These are phyloP conservation scores for Auricularia cornea DNA, from an alignment of 768 basidiomycete species.

Conservation along the genomic window DNA sequence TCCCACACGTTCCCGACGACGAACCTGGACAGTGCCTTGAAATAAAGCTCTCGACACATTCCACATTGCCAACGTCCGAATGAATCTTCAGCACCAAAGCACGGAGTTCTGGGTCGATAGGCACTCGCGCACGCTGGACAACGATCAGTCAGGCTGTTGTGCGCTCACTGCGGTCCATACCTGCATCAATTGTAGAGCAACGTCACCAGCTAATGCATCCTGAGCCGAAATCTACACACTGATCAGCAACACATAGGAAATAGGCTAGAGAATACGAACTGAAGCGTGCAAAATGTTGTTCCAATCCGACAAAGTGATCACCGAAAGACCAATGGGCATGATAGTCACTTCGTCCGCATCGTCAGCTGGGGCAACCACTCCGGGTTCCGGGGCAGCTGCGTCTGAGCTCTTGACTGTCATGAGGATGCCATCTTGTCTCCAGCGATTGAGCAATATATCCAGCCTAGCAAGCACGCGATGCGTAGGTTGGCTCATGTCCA, in stretches of 20 bases:
- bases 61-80: constrained; percentile 37
- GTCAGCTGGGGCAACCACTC: constrained; percentile 20
- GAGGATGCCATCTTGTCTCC: neutral
- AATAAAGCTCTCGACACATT: constrained; percentile 38
- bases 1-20: constrained; percentile 13
- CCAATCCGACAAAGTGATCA: constrained; percentile 47
- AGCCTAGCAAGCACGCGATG: neutral
- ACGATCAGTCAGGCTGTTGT: neutral
- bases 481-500: neutral
- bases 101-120: constrained; percentile 35
- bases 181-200: constrained; percentile 45
- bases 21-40: constrained; percentile 36
- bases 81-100: constrained; percentile 43
- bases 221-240: constrained; percentile 34
- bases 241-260: neutral
- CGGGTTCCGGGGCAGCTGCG: neutral
- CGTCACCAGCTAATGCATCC: constrained; percentile 44
- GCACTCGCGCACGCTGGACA: constrained; percentile 33
- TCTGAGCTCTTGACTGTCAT: neutral
- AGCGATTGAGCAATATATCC: neutral
- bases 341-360: neutral
- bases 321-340: constrained; percentile 18
- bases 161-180: constrained; percentile 18
- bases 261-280: constrained; percentile 26
- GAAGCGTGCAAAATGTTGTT: constrained; percentile 43